Conservation (phyloP, 495 filamentous ascomycete species). For the Hypoxylon fragiforme region DNA sequence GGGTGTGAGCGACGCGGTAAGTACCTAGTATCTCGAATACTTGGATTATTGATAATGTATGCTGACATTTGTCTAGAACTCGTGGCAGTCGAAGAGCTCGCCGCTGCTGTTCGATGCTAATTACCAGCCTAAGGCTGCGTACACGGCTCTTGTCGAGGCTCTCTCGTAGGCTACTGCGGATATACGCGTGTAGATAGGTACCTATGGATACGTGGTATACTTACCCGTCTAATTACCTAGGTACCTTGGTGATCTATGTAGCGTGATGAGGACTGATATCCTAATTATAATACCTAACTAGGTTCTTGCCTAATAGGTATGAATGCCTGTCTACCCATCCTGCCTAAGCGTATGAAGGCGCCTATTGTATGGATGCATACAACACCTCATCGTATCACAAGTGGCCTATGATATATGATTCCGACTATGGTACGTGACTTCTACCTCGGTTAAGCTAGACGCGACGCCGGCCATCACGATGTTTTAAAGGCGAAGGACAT, state of each 20-base stretch:
- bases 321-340: no score
- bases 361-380: no score
- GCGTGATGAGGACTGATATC: no score
- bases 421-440: no score
- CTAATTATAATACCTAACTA: no score
- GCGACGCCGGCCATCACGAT: no score
- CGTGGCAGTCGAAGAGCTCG: constrained; percentile 60
- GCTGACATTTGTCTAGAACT: constrained; percentile 43
- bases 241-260: not conserved
- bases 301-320: no score
- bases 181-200: not conserved
- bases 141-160: constrained; percentile 58
- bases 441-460: no score
- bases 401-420: no score
- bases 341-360: no score
- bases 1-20: constrained; percentile 67
- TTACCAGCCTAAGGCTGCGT: constrained; percentile 64
- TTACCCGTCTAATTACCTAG: not conserved
- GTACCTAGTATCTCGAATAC: constrained; percentile 9
- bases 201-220: not conserved
- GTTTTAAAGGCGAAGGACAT: no score
- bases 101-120: constrained; percentile 65
- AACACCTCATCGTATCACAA: no score
- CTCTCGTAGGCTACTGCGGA: constrained; percentile 24
- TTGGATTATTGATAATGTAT: not conserved